Evolutionary conservation across 345 rosid species (phyloP), one percentile per base, ranked within the genome.

Genomic region (Nephelium lappaceum): DNA sequence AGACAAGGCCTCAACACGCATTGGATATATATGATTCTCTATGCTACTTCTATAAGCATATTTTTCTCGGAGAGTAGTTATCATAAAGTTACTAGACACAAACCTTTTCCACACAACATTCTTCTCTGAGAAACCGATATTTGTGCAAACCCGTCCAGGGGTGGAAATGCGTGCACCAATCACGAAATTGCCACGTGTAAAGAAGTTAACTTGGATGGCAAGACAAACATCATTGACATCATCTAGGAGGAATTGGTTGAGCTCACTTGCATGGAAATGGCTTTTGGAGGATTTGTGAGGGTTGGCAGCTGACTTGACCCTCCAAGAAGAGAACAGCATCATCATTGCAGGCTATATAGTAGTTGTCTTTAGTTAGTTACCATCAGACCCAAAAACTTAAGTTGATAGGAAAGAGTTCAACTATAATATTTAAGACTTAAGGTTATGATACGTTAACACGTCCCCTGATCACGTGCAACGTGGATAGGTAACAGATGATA

Each of bases 1-100:
- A 0, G 91, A 86, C 55, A 89, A 73, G 18, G 87, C 88, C 67
- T 89, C 87, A 9, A 87, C 67, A 0, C 89, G 82, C 4, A 88
- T 78, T 0, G 88, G 78, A 0, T 70, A 78, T 8, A 57, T 65
- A 21, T 60, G 25, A 15, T 76, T 58, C 23, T 38, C 58, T 58
- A 6, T 6, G 63, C 63, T 58, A 2, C 8, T 3, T 6, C 1
- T 21, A 58, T 21, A 6, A 6, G 68, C 27, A 19, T 60, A 87
- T 67, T 69, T 83, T 8, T 80, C 81, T 45, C 81, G 74, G 8
- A 91, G 77, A 1, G 74, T 70, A 5, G 78, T 76, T 12, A 90
- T 21, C 5, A 80, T 38, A 39, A 80, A 45, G 27, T 81, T 76
- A 23, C 66, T 77, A 9, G 88, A 88, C 62, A 87, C 78, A 21